Percentiles rank a stretch among this genome's conserved stretches.
Evolutionary conservation across 495 filamentous ascomycete genomes (phyloP).

Genomic region (Thermothielavioides terrestris): DNA sequence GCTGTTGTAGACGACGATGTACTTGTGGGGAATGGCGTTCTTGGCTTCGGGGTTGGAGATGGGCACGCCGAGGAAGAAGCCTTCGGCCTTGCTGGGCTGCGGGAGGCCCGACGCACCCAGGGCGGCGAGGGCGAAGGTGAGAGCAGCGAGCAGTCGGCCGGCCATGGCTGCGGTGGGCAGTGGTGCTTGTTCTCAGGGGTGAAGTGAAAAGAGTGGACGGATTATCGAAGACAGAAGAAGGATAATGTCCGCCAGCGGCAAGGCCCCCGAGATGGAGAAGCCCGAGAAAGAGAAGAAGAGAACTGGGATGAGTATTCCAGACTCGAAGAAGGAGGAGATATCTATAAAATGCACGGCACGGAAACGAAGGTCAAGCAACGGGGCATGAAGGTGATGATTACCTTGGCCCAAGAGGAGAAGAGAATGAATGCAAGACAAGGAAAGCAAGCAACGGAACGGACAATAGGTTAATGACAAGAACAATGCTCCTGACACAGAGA

Average conservation of each 20-base stretch:
- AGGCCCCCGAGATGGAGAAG: not conserved
- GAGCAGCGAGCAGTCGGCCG: conserved; percentile 19
- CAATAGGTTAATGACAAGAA: conserved; percentile 9
- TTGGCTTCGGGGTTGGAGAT: conserved; percentile 34
- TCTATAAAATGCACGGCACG: conserved; percentile 1
- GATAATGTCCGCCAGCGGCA: not conserved
- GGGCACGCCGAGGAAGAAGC: conserved; percentile 32
- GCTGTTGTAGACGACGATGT: conserved; percentile 46
- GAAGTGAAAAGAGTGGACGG: not conserved
- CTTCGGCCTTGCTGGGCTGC: conserved; percentile 14
- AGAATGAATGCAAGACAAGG: conserved; percentile 8
- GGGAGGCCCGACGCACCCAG: conserved; percentile 26
- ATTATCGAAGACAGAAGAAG: too few relatives aligned
- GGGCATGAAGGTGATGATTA: conserved; percentile 2
- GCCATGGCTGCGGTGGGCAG: conserved; percentile 20
- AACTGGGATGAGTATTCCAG: not conserved
- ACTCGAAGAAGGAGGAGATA: not conserved
- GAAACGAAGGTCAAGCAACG: conserved; percentile 10
- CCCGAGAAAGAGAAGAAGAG: not conserved
- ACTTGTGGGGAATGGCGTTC: conserved; percentile 37
- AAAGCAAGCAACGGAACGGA: conserved; percentile 5
- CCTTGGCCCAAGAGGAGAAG: conserved; percentile 7
- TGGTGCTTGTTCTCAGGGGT: not conserved
- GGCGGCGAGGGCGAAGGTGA: conserved; percentile 26
- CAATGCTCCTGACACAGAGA: conserved; percentile 3